phyloP scores from a whole-genome alignment of 306 rosid species.

The Vigna hirtella region DNA sequence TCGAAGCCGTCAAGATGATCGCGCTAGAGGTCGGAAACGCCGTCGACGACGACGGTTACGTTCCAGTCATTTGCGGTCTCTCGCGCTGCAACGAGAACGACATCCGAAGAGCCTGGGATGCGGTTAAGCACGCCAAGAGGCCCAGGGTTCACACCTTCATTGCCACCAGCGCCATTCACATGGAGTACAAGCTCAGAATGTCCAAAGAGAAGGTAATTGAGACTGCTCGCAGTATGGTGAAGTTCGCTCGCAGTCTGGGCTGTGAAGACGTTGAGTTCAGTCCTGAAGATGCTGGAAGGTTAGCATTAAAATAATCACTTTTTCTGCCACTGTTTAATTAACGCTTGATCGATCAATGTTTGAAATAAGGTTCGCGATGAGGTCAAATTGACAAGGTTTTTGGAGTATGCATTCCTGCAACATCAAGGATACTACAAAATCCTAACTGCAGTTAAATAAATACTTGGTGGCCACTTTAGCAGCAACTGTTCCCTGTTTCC shows the following conservation, averaged over 20 bases:
- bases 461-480: too few relatives aligned
- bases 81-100: conserved; percentile 88
- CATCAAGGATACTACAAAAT: background rate
- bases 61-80: conserved; percentile 90
- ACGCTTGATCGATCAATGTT: background rate
- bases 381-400: background rate
- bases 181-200: conserved; percentile 86
- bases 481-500: background rate
- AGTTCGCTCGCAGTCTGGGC: conserved; percentile 83
- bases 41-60: conserved; percentile 70
- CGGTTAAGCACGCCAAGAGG: conserved; percentile 79
- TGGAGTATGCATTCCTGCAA: background rate
- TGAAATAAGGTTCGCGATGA: too few relatives aligned
- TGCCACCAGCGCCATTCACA: conserved; percentile 88
- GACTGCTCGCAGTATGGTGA: conserved; percentile 79
- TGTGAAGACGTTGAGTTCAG: conserved; percentile 92
- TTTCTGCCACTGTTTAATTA: background rate
- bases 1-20: conserved; percentile 76
- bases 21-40: conserved; percentile 82
- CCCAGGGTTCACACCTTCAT: conserved; percentile 90
- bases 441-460: background rate
- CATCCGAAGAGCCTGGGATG: conserved; percentile 90
- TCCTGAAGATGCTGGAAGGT: conserved; percentile 99
- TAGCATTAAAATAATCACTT: too few relatives aligned
- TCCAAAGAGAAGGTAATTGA: conserved; percentile 70